These are phyloP conservation scores for Aspergillus viridinutans DNA, from an alignment of 2,329 filamentous ascomycete genomes.

Conservation along the genomic window DNA sequence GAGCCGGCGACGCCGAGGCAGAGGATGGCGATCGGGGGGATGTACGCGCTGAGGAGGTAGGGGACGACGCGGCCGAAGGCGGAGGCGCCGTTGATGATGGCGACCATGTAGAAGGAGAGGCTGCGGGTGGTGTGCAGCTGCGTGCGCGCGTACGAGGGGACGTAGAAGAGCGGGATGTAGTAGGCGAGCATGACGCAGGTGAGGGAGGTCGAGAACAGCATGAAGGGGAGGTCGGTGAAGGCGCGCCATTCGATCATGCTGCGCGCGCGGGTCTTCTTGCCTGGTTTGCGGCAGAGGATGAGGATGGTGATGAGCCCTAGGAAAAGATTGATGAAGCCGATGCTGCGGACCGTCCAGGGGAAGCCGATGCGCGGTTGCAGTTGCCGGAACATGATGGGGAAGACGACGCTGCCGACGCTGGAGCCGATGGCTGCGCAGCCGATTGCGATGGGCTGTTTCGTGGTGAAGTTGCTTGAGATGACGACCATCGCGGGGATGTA, in stretches of 20 bases:
- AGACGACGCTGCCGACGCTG: constrained; percentile 57
- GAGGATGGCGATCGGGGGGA: constrained; percentile 24
- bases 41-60: constrained; percentile 35
- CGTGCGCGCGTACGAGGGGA: constrained; percentile 41
- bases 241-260: constrained; percentile 39
- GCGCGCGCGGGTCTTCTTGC: constrained; percentile 32
- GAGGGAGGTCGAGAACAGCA: constrained; percentile 42
- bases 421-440: constrained; percentile 55
- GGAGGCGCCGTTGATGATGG: constrained; percentile 51
- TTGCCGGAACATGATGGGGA: constrained; percentile 52
- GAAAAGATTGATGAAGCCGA: constrained; percentile 51
- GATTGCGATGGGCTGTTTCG: constrained; percentile 52
- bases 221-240: constrained; percentile 38
- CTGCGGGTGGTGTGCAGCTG: constrained; percentile 47
- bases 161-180: constrained; percentile 45
- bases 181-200: constrained; percentile 45
- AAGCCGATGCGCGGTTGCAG: constrained; percentile 56
- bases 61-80: constrained; percentile 49
- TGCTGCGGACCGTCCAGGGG: constrained; percentile 54
- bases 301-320: constrained; percentile 32
- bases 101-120: constrained; percentile 45
- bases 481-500: constrained; percentile 30
- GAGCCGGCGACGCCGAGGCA: constrained; percentile 17
- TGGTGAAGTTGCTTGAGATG: constrained; percentile 33
- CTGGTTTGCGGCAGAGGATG: constrained; percentile 38